Conservation (phyloP, 169 alveolate genomes). For the Eimeria acervulina region DNA sequence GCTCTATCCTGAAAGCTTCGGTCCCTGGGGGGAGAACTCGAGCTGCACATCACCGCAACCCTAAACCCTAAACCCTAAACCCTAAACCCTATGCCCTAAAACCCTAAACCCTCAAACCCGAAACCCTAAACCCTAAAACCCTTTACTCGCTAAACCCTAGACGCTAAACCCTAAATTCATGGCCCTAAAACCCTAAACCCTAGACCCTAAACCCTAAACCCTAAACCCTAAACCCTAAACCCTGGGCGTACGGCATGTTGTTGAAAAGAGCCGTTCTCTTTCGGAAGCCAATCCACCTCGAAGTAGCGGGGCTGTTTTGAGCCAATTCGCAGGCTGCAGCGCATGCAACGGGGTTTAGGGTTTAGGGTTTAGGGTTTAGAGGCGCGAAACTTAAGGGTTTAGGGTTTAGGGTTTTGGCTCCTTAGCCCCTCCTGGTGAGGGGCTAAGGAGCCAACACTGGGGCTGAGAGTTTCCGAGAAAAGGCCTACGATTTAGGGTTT, state of each 20-base stretch:
- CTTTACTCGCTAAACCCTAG: background rate
- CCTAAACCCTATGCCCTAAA: constrained; percentile 9
- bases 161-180: background rate
- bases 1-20: background rate
- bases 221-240: constrained; percentile 40
- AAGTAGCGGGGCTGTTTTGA: constrained; percentile 22
- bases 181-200: background rate
- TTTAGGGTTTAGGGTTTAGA: constrained; percentile 35
- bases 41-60: background rate
- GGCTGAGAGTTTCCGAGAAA: too few relatives aligned
- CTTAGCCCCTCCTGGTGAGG: too few relatives aligned
- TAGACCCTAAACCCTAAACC: background rate
- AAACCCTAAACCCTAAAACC: background rate
- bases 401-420: background rate
- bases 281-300: constrained; percentile 42
- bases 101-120: background rate
- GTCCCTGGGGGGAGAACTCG: background rate
- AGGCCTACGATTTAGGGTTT: constrained; percentile 18
- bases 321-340: constrained; percentile 31
- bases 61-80: background rate
- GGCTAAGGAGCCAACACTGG: too few relatives aligned
- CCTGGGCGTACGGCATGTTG: background rate
- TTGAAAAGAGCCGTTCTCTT: background rate
- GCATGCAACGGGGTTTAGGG: background rate
- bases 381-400: too few relatives aligned